Conservation (phyloP, 805 yeast genomes). For the Yamadazyma sp. region DNA sequence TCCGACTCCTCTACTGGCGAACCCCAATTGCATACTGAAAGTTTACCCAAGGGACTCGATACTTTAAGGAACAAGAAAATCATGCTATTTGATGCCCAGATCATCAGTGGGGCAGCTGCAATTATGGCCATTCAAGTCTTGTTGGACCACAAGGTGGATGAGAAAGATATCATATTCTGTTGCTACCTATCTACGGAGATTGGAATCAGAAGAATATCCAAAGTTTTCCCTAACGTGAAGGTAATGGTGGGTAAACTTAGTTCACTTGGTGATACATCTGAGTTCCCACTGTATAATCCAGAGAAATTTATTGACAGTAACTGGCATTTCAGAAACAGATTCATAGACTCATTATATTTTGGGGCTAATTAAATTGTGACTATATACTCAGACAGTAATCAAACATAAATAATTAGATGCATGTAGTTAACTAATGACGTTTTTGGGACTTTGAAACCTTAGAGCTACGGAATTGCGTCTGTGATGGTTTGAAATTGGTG, state of each 20-base stretch:
- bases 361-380: constrained; percentile 49
- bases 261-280: constrained; percentile 26
- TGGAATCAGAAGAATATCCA: constrained; percentile 69
- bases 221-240: constrained; percentile 70
- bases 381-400: background rate
- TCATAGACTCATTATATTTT: constrained; percentile 73
- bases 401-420: background rate
- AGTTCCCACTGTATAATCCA: constrained; percentile 25
- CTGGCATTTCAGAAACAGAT: constrained; percentile 65
- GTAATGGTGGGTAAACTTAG: constrained; percentile 71
- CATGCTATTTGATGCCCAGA: constrained; percentile 80
- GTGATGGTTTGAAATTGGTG: constrained; percentile 28
- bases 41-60: constrained; percentile 50
- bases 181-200: constrained; percentile 74
- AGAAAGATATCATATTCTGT: constrained; percentile 64
- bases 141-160: constrained; percentile 71
- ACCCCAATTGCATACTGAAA: constrained; percentile 85
- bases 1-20: constrained; percentile 89
- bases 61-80: constrained; percentile 40
- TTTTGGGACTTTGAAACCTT: constrained; percentile 41
- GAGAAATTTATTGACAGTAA: constrained; percentile 48
- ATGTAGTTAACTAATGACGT: background rate
- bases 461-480: constrained; percentile 49
- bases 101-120: constrained; percentile 89
- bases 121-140: constrained; percentile 92